Conservation (phyloP, 768 basidiomycete genomes). For the Fomitopsis serialis region DNA sequence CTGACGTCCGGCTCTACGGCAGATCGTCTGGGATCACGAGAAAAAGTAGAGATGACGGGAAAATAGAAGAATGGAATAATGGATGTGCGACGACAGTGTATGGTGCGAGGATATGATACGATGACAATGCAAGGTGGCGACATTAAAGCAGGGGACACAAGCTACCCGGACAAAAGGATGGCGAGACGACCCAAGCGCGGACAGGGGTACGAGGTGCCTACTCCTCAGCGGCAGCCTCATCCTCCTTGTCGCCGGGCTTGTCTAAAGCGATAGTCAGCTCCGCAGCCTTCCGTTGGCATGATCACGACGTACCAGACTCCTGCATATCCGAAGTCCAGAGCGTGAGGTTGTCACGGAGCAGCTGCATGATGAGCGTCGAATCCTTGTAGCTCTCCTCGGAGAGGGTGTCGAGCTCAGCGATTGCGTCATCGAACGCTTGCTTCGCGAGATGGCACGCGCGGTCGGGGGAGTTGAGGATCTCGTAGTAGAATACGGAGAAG, state of each 20-base stretch:
- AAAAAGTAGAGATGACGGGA: constrained; percentile 12
- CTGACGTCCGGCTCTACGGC: background rate
- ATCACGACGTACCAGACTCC: constrained; percentile 66
- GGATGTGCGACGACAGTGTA: constrained; percentile 3
- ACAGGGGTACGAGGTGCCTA: constrained; percentile 29
- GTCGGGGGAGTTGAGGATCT: constrained; percentile 98
- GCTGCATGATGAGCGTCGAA: constrained; percentile 95
- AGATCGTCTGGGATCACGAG: constrained; percentile 6
- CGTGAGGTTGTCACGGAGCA: constrained; percentile 94
- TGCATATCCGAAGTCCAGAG: constrained; percentile 99
- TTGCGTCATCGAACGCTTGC: constrained; percentile 98
- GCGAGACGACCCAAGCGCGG: background rate
- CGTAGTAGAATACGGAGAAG: constrained; percentile 99
- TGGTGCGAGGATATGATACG: constrained; percentile 22
- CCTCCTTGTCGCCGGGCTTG: constrained; percentile 73
- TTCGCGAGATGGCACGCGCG: constrained; percentile 98
- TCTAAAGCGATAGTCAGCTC: constrained; percentile 45
- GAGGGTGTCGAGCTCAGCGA: constrained; percentile 97
- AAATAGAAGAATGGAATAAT: constrained; percentile 6
- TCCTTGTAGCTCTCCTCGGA: constrained; percentile 99
- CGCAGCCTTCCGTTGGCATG: too few relatives aligned
- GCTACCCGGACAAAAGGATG: constrained; percentile 3
- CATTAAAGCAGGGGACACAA: constrained; percentile 16
- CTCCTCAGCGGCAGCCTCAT: constrained; percentile 55
- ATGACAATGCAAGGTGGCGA: constrained; percentile 18